These are phyloP conservation scores for Heritiera fomes DNA, from an alignment of 345 rosid genomes.

Conservation along the genomic window DNA sequence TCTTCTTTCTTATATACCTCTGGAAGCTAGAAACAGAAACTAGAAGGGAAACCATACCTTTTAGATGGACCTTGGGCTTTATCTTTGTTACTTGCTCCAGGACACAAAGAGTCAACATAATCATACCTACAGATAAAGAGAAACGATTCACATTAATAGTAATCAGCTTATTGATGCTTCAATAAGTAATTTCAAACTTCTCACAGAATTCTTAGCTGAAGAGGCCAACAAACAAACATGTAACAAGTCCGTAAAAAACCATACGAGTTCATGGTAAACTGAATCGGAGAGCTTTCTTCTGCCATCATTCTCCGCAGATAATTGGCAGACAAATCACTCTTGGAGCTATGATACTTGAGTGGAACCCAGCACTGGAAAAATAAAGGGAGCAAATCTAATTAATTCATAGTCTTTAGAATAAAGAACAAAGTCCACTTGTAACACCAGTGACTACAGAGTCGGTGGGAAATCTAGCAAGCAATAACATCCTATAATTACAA, in stretches of 20 bases:
- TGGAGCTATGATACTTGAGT: conserved; percentile 73
- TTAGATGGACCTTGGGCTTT: conserved; percentile 43
- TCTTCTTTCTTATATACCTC: not conserved
- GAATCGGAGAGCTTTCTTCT: conserved; percentile 49
- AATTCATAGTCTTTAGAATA: conserved; percentile 16
- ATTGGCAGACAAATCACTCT: conserved; percentile 58
- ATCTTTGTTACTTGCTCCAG: conserved; percentile 42
- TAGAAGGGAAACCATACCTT: conserved; percentile 44
- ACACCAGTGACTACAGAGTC: not conserved
- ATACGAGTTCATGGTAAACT: conserved; percentile 74
- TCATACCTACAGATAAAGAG: conserved; percentile 48
- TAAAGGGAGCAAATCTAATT: conserved; percentile 7
- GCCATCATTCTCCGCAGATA: conserved; percentile 63
- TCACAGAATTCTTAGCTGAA: not conserved
- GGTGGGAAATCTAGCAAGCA: conserved; percentile 6
- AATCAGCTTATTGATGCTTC: conserved; percentile 13
- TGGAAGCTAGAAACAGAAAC: conserved; percentile 12
- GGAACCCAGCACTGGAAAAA: conserved; percentile 64
- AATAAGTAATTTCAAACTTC: not conserved
- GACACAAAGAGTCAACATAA: conserved; percentile 69
- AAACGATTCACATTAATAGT: conserved; percentile 15
- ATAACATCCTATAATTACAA: not conserved
- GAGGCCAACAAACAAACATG: conserved; percentile 5
- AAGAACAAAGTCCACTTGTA: not conserved
- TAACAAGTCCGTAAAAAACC: conserved; percentile 18